phyloP scores from a whole-genome alignment of 148 eudicot species.

The Vaccinium darrowii region DNA sequence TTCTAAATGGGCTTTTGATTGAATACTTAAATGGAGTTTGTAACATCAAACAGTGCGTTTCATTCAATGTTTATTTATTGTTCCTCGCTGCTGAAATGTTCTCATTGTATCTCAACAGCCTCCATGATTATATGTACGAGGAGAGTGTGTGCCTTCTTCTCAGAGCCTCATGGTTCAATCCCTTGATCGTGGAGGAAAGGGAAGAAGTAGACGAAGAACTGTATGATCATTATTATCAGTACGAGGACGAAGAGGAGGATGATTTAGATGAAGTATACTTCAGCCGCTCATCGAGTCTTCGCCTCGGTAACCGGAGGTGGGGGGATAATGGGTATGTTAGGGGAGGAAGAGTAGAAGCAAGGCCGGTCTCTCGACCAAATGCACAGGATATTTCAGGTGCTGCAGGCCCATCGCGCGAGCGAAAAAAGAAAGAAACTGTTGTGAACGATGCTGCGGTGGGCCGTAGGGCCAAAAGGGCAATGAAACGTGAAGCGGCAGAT shows the following conservation, averaged over 20 bases:
- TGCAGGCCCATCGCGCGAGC: constrained; percentile 64
- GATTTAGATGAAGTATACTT: constrained; percentile 60
- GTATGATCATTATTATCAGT: constrained; percentile 35
- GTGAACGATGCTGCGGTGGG: constrained; percentile 48
- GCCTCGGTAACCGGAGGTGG: constrained; percentile 84
- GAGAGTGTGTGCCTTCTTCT: constrained; percentile 86
- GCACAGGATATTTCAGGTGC: constrained; percentile 25
- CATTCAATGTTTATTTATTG: neutral
- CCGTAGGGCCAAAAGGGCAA: constrained; percentile 82
- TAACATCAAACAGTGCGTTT: neutral
- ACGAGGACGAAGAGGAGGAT: constrained; percentile 44
- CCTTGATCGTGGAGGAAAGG: constrained; percentile 51
- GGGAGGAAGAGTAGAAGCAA: constrained; percentile 80
- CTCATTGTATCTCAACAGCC: constrained; percentile 42
- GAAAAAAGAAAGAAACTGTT: constrained; percentile 57
- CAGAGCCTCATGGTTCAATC: constrained; percentile 81
- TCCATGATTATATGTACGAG: constrained; percentile 68
- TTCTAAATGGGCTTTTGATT: neutral
- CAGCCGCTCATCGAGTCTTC: constrained; percentile 43
- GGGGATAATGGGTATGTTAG: constrained; percentile 79
- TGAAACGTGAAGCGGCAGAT: constrained; percentile 90
- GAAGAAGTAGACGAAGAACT: constrained; percentile 49
- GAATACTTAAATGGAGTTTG: neutral
- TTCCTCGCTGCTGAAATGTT: neutral
- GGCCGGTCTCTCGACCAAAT: constrained; percentile 49